These are phyloP conservation scores for Hypoxylon sp. DNA, from an alignment of 2,329 filamentous ascomycete species.

Conservation along the genomic window DNA sequence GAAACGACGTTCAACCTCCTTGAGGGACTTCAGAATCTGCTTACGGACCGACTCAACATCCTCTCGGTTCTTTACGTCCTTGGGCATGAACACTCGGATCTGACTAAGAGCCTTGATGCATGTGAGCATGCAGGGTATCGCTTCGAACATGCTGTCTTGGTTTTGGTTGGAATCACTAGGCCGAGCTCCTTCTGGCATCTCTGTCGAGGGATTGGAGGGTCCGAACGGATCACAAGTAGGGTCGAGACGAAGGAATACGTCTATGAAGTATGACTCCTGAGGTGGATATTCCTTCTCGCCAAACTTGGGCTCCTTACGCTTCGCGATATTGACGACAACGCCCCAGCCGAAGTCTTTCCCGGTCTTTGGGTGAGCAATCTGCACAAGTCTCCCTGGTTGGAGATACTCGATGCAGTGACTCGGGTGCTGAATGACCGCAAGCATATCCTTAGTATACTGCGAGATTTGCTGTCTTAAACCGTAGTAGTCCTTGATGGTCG, in stretches of 20 bases:
- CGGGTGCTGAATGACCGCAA: slow-evolving; percentile 90
- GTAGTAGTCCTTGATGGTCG: slow-evolving; percentile 93
- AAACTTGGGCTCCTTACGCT: slow-evolving; percentile 74
- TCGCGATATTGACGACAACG: slow-evolving; percentile 80
- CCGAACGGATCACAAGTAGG: slow-evolving; percentile 63
- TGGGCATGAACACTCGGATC: slow-evolving; percentile 84
- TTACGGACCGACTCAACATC: slow-evolving; percentile 76
- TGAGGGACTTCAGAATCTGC: slow-evolving; percentile 73
- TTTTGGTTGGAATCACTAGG: slow-evolving; percentile 73
- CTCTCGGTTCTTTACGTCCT: slow-evolving; percentile 76
- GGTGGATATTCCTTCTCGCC: slow-evolving; percentile 75
- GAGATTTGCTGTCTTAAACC: slow-evolving; percentile 87
- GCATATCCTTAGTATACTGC: slow-evolving; percentile 88
- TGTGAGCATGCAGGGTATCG: slow-evolving; percentile 86
- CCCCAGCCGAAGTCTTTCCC: slow-evolving; percentile 95
- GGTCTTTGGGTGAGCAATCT: slow-evolving; percentile 77
- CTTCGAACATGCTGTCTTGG: slow-evolving; percentile 78
- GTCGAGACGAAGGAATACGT: slow-evolving; percentile 78
- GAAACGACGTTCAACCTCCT: slow-evolving; percentile 87
- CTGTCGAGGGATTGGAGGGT: slow-evolving; percentile 52
- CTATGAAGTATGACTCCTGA: slow-evolving; percentile 84
- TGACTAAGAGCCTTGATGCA: slow-evolving; percentile 89
- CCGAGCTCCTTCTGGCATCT: slow-evolving; percentile 73
- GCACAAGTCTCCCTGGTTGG: slow-evolving; percentile 87
- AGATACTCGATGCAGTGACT: slow-evolving; percentile 87